These are phyloP conservation scores for Fusarium nisikadoi DNA, from an alignment of 2,329 filamentous ascomycete genomes.

Conservation along the genomic window DNA sequence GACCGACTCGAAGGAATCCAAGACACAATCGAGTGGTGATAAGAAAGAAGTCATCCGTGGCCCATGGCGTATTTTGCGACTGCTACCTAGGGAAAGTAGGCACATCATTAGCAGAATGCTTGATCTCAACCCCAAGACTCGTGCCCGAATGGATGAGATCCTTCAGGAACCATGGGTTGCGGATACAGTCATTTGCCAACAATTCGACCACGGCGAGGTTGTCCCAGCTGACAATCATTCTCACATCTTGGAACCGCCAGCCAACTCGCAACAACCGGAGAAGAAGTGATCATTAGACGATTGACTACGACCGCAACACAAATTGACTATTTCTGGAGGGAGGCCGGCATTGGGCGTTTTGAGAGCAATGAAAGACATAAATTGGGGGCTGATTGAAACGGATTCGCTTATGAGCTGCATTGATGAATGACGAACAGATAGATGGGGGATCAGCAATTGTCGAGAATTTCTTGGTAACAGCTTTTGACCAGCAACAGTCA, in stretches of 20 bases:
- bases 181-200: constrained; percentile 83
- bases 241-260: constrained; percentile 83
- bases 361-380: constrained; percentile 30
- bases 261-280: constrained; percentile 50
- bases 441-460: constrained; percentile 41
- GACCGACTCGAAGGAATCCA: constrained; percentile 33
- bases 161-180: constrained; percentile 91
- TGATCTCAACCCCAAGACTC: constrained; percentile 83
- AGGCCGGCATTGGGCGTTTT: constrained; percentile 40
- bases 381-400: constrained; percentile 30
- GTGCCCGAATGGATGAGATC: constrained; percentile 87
- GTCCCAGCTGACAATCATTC: constrained; percentile 80
- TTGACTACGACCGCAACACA: not conserved
- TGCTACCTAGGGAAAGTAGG: constrained; percentile 88
- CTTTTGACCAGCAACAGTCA: constrained; percentile 9
- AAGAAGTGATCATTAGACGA: constrained; percentile 35
- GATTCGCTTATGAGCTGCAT: constrained; percentile 28
- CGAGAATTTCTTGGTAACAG: constrained; percentile 13
- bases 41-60: constrained; percentile 87
- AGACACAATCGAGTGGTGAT: constrained; percentile 49
- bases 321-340: constrained; percentile 7
- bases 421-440: constrained; percentile 41
- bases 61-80: constrained; percentile 87
- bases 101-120: constrained; percentile 94
- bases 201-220: constrained; percentile 76